Evolutionary conservation across 768 basidiomycete genomes (phyloP).

Genomic region (Tulasnella sp.): DNA sequence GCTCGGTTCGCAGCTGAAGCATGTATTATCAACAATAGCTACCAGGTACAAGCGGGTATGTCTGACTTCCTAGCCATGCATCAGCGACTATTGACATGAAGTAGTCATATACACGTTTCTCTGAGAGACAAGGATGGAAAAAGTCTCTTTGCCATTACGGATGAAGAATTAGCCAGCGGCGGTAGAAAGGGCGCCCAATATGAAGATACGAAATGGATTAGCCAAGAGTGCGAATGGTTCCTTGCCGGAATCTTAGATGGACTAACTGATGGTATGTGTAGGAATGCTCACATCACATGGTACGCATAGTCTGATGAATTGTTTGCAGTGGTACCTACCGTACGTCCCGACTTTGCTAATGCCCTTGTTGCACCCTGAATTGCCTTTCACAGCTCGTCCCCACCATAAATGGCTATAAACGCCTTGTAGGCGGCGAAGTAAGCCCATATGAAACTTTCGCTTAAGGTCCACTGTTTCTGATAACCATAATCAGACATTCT

Average conservation of each 20-base stretch:
- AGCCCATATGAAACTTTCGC: slow-evolving; percentile 4
- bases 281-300: background rate
- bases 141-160: slow-evolving; percentile 67
- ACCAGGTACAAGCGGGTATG: slow-evolving; percentile 94
- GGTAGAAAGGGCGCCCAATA: slow-evolving; percentile 57
- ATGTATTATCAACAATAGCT: slow-evolving; percentile 37
- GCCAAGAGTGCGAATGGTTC: slow-evolving; percentile 77
- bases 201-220: slow-evolving; percentile 74
- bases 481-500: slow-evolving; percentile 41
- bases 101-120: slow-evolving; percentile 84
- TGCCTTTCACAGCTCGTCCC: slow-evolving; percentile 48
- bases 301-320: background rate
- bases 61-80: too few relatives aligned
- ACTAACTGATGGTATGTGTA: slow-evolving; percentile 62
- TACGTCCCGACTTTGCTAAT: background rate
- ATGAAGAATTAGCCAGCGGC: slow-evolving; percentile 43
- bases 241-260: slow-evolving; percentile 88
- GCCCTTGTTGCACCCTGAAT: background rate
- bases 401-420: slow-evolving; percentile 94
- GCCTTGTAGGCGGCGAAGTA: slow-evolving; percentile 78
- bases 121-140: slow-evolving; percentile 51
- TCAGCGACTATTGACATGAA: background rate
- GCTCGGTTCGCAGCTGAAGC: background rate
- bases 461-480: background rate
- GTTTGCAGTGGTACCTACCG: slow-evolving; percentile 11